Evolutionary conservation across 1,284 basidiomycete species (phyloP), one percentile per base, ranked within the genome.

Genomic region (Sanghuangporus sanghuang): DNA sequence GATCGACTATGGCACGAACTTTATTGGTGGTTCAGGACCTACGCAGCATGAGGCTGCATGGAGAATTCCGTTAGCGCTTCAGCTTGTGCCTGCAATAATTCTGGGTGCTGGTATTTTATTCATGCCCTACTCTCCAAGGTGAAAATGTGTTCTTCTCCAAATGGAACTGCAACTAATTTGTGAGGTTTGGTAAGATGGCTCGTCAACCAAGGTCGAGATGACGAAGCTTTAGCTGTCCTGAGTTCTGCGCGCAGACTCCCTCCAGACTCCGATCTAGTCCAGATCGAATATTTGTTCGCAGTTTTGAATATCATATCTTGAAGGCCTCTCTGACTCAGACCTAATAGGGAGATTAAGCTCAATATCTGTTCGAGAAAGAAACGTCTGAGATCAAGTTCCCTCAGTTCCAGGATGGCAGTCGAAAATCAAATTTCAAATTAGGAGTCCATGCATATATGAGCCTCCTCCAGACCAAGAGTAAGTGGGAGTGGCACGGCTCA

Each of bases 1-100:
- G 89, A 90, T 91, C 68, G 88, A 87, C 70, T 89, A 82, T 67
- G 87, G 87, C 46, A 90, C 89, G 42, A 90, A 90, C 74, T 87
- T 84, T 73, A 89, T 87, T 59, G 85, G 86, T 23, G 87, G 89
- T 0, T 84, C 83, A 18, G 81, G 81, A 6, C 68, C 60, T 0
- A 73, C 73, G 12, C 86, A 87, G 68, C 78, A 74, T 59, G 82
- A 87, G 67, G 86, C 89, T 32, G 84, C 92, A 2, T 93, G 92
- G 91, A 80, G 89, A 63, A 77, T 93, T 57, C 89, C 92, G 2
- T 76, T 93, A 8, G 89, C 81, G 6, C 79, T 94, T 23, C 92
- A 94, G 71, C 79, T 93, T 61, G 80, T 88, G 2, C 91, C 91
- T 11, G 89, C 89, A 8, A 57, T 90, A 40, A 80, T 89, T 65